phyloP scores from a whole-genome alignment of 306 rosid species.

The Pyrus bretschneideri region DNA sequence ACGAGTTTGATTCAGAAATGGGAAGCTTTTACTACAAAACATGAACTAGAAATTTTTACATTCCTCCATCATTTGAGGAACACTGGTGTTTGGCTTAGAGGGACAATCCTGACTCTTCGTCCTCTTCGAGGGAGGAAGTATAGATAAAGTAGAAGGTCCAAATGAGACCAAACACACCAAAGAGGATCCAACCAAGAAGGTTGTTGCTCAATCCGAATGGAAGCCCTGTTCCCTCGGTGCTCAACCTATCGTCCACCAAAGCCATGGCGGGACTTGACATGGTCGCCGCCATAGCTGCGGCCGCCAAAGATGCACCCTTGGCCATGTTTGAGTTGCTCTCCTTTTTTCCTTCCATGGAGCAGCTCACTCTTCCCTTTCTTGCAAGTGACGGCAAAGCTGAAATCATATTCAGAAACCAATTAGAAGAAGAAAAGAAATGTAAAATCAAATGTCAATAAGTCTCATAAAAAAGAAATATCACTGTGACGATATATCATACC shows the following conservation, averaged over 20 bases:
- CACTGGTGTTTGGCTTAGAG: constrained; percentile 28
- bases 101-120: constrained; percentile 90
- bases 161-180: constrained; percentile 65
- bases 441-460: background rate
- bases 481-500: background rate
- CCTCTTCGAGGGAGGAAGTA: constrained; percentile 71
- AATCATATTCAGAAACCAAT: background rate
- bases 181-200: constrained; percentile 75
- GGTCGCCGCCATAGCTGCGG: constrained; percentile 51
- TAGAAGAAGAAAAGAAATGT: background rate
- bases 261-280: constrained; percentile 86
- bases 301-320: constrained; percentile 56
- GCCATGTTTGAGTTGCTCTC: constrained; percentile 34
- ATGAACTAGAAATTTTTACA: constrained; percentile 27
- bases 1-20: background rate
- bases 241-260: constrained; percentile 84
- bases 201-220: constrained; percentile 96
- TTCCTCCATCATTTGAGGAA: constrained; percentile 2
- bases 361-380: constrained; percentile 68
- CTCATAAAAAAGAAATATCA: too few relatives aligned
- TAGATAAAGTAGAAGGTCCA: constrained; percentile 59
- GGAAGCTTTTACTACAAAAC: constrained; percentile 15
- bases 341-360: constrained; percentile 51
- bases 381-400: constrained; percentile 57
- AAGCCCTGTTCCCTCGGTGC: constrained; percentile 97